Evolutionary conservation across 148 eudicot species (phyloP).

Genomic region (Persicaria tinctoria): DNA sequence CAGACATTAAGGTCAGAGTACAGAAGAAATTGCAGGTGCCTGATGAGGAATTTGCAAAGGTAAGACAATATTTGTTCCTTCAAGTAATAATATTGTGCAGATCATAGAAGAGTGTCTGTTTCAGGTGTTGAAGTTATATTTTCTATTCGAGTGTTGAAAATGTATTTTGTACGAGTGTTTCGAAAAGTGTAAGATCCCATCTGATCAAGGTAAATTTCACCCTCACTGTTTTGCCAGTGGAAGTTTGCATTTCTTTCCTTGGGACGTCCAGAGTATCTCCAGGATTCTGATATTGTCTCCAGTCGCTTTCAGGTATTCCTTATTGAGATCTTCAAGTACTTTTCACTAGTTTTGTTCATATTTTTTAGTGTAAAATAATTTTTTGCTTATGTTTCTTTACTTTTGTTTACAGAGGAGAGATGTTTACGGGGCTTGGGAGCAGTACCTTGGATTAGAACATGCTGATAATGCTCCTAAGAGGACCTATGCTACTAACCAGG

Average conservation of each 20-base stretch:
- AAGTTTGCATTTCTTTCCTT: constrained; percentile 60
- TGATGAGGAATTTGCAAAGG: constrained; percentile 87
- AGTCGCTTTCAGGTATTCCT: constrained; percentile 47
- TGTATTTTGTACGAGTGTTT: background rate
- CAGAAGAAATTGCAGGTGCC: constrained; percentile 84
- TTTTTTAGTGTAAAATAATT: background rate
- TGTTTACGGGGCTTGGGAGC: constrained; percentile 97
- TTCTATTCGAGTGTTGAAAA: background rate
- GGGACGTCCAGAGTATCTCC: constrained; percentile 70
- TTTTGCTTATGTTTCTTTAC: constrained; percentile 12
- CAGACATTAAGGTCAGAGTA: constrained; percentile 67
- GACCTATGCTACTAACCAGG: constrained; percentile 67
- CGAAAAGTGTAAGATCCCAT: background rate
- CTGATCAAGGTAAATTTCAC: background rate
- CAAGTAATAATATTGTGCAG: background rate
- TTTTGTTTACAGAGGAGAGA: constrained; percentile 57
- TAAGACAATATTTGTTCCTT: constrained; percentile 13
- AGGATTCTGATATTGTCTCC: constrained; percentile 57
- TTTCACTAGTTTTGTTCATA: background rate
- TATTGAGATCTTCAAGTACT: background rate
- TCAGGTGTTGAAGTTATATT: background rate
- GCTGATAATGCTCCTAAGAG: constrained; percentile 78
- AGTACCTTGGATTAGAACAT: constrained; percentile 90
- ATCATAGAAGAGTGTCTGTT: background rate
- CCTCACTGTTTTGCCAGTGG: constrained; percentile 43